These are phyloP conservation scores for Artemisia argyi DNA, from an alignment of 129 eudicot genomes.

Conservation along the genomic window DNA sequence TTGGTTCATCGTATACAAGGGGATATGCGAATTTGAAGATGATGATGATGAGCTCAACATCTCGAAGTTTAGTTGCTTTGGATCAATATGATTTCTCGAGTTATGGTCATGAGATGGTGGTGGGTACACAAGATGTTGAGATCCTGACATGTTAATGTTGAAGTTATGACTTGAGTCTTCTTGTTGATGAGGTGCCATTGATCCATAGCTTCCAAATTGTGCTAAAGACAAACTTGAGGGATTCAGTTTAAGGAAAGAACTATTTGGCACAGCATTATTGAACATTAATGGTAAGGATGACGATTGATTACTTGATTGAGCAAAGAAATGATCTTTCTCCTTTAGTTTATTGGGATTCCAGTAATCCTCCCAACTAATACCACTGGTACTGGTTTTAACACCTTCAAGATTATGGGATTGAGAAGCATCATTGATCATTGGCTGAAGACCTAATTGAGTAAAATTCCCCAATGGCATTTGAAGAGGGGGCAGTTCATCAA, in stretches of 20 bases:
- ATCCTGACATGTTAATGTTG: conserved; percentile 32
- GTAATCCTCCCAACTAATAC: conserved; percentile 40
- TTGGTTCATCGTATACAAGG: conserved; percentile 38
- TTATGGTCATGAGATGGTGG: conserved; percentile 31
- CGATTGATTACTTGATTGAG: conserved; percentile 39
- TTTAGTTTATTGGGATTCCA: conserved; percentile 33
- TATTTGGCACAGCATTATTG: conserved; percentile 33
- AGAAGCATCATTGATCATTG: conserved; percentile 33
- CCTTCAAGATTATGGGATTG: conserved; percentile 27
- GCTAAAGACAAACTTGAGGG: conserved; percentile 52
- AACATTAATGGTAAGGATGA: conserved; percentile 32
- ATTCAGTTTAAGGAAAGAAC: conserved; percentile 55
- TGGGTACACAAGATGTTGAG: conserved; percentile 43
- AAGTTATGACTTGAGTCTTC: conserved; percentile 35
- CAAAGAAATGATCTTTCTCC: conserved; percentile 34
- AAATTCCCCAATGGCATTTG: conserved; percentile 60
- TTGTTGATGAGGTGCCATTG: conserved; percentile 37
- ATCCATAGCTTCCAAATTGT: conserved; percentile 33
- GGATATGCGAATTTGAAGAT: conserved; percentile 37
- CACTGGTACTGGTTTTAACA: conserved; percentile 8
- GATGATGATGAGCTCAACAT: conserved; percentile 42
- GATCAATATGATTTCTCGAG: conserved; percentile 31
- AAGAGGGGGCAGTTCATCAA: conserved; percentile 84
- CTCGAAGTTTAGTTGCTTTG: conserved; percentile 42
- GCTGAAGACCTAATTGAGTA: conserved; percentile 31